phyloP scores from a whole-genome alignment of 2,329 filamentous ascomycete species.

The Botrytis hyacinthi region DNA sequence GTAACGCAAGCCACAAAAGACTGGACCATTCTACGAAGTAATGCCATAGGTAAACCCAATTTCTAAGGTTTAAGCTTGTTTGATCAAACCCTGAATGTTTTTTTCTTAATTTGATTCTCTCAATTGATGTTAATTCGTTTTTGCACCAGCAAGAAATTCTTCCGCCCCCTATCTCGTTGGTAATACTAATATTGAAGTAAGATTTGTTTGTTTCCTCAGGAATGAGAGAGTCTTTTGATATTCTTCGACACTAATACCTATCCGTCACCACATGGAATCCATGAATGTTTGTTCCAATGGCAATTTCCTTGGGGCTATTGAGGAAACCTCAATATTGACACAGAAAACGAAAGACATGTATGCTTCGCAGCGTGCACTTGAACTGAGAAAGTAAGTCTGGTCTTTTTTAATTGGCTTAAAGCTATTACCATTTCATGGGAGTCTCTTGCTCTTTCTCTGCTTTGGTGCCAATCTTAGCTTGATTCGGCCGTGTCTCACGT shows the following conservation, averaged over 20 bases:
- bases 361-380: slow-evolving; percentile 28
- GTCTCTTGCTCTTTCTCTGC: background rate
- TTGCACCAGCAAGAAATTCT: background rate
- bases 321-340: slow-evolving; percentile 19
- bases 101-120: background rate
- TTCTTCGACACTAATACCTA: background rate
- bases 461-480: background rate
- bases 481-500: background rate
- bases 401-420: background rate
- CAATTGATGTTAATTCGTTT: background rate
- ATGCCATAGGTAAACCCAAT: background rate
- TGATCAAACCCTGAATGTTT: background rate
- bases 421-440: background rate
- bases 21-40: background rate
- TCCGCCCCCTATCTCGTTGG: background rate
- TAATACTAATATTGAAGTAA: background rate
- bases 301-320: background rate
- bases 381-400: slow-evolving; percentile 35
- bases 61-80: background rate
- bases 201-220: background rate
- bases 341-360: slow-evolving; percentile 26
- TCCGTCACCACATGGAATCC: slow-evolving; percentile 6
- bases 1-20: background rate
- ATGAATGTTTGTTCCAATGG: background rate
- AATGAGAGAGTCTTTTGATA: slow-evolving; percentile 4